Percentiles rank a stretch among this genome's conserved stretches.
phyloP scores from a whole-genome alignment of 2,329 filamentous ascomycete genomes.

The Coleophoma crateriformis region DNA sequence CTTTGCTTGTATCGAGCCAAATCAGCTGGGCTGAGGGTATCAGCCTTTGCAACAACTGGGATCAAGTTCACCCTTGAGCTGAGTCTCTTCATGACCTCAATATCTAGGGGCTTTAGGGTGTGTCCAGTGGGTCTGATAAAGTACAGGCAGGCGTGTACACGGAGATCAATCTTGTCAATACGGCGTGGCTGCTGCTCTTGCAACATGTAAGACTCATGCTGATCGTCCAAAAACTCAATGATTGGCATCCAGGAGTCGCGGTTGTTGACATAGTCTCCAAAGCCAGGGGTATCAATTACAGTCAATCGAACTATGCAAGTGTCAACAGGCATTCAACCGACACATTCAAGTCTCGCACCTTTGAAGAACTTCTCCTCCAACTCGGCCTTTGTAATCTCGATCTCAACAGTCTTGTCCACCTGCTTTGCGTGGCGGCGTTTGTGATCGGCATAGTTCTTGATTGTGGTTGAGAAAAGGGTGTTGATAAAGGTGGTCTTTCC shows the following conservation, averaged over 20 bases:
- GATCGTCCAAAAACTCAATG: constrained; percentile 99
- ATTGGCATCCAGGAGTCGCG: constrained; percentile 99
- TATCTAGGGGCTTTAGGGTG: constrained; percentile 96
- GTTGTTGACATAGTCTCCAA: constrained; percentile 99
- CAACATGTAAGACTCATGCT: constrained; percentile 99
- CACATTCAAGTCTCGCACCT: constrained; percentile 48
- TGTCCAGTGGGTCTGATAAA: constrained; percentile 98
- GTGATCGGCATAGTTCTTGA: constrained; percentile 99
- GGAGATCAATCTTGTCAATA: constrained; percentile 97
- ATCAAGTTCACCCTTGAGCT: constrained; percentile 98
- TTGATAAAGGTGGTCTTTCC: constrained; percentile 99
- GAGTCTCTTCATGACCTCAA: constrained; percentile 99
- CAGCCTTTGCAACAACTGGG: constrained; percentile 96
- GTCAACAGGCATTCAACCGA: constrained; percentile 8
- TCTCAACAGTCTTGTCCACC: constrained; percentile 99
- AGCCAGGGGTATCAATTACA: constrained; percentile 97
- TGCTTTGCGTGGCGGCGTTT: constrained; percentile 99
- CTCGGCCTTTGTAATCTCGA: constrained; percentile 99
- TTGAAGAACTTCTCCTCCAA: constrained; percentile 99
- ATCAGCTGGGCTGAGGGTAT: constrained; percentile 90
- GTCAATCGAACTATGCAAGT: constrained; percentile 76
- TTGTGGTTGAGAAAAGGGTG: constrained; percentile 98
- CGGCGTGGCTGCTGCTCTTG: constrained; percentile 99
- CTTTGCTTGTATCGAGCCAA: constrained; percentile 91
- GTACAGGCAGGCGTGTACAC: constrained; percentile 97